These are phyloP conservation scores for Cytidiella melzeri DNA, from an alignment of 768 basidiomycete species.

Conservation along the genomic window DNA sequence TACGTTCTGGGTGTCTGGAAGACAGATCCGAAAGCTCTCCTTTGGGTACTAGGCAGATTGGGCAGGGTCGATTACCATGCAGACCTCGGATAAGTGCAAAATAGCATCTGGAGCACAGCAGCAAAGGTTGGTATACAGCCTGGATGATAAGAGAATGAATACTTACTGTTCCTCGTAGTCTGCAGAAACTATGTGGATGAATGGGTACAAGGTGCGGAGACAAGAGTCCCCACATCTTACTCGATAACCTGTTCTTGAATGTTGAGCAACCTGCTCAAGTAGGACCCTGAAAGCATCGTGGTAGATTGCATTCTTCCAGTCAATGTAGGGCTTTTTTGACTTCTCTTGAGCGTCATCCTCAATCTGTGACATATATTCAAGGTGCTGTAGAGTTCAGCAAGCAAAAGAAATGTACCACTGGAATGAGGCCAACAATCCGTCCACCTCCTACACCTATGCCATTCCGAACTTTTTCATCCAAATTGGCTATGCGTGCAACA, in stretches of 20 bases:
- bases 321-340: constrained; percentile 5
- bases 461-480: constrained; percentile 15
- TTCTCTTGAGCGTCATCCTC: constrained; percentile 6
- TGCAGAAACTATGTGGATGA: constrained; percentile 20
- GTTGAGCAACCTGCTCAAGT: constrained; percentile 8
- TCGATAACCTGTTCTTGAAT: constrained; percentile 14
- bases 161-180: constrained; percentile 26
- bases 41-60: constrained; percentile 13
- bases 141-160: neutral
- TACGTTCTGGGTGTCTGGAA: constrained; percentile 14
- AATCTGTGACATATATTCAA: neutral
- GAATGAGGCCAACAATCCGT: constrained; percentile 20
- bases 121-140: constrained; percentile 9
- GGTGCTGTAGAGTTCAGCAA: neutral
- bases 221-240: constrained; percentile 9
- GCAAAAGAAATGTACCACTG: constrained; percentile 16
- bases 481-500: constrained; percentile 14
- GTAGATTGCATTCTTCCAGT: constrained; percentile 19
- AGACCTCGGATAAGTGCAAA: constrained; percentile 17
- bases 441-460: constrained; percentile 15
- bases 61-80: constrained; percentile 15
- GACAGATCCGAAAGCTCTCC: constrained; percentile 5
- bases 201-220: constrained; percentile 11
- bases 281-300: constrained; percentile 16
- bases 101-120: constrained; percentile 8